phyloP scores from a whole-genome alignment of 2,329 filamentous ascomycete genomes.

The Byssoonygena ceratinophila region DNA sequence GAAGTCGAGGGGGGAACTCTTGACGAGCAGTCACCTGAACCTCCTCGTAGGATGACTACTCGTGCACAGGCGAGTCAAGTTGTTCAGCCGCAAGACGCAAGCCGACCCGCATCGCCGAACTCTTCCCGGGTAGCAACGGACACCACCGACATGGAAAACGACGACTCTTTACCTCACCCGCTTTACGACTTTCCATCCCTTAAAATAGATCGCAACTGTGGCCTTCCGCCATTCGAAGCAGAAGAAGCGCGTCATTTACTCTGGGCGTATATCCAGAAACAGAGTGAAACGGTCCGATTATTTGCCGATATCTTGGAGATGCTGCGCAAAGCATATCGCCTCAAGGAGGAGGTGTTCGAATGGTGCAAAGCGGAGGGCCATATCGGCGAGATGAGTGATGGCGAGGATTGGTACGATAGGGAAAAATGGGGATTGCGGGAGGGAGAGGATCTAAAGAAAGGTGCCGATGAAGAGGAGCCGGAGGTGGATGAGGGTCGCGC shows the following conservation, averaged over 20 bases:
- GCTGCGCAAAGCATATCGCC: slow-evolving; percentile 49
- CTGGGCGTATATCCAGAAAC: slow-evolving; percentile 54
- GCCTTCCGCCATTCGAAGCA: slow-evolving; percentile 48
- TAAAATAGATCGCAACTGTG: slow-evolving; percentile 45
- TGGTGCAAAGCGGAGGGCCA: slow-evolving; percentile 55
- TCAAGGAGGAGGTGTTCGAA: slow-evolving; percentile 49
- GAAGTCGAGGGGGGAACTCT: neutral
- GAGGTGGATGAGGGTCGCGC: slow-evolving; percentile 33
- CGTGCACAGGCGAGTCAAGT: slow-evolving; percentile 34
- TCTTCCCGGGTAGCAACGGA: slow-evolving; percentile 24
- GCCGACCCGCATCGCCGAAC: slow-evolving; percentile 22
- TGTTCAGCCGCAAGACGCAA: slow-evolving; percentile 23
- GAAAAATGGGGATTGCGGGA: slow-evolving; percentile 49
- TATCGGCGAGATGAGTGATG: slow-evolving; percentile 55
- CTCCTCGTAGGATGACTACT: slow-evolving; percentile 39
- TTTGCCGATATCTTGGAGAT: slow-evolving; percentile 46
- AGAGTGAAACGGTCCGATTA: slow-evolving; percentile 52
- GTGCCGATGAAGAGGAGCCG: slow-evolving; percentile 51
- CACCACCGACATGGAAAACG: slow-evolving; percentile 43
- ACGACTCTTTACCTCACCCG: slow-evolving; percentile 44
- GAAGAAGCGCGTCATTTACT: slow-evolving; percentile 53
- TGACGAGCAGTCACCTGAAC: slow-evolving; percentile 26
- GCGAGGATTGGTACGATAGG: slow-evolving; percentile 57
- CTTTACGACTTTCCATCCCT: slow-evolving; percentile 47
- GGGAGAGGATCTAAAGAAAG: slow-evolving; percentile 49